These are phyloP conservation scores for Chrysanthemum lavandulifolium DNA, from an alignment of 129 eudicot genomes.

Conservation along the genomic window DNA sequence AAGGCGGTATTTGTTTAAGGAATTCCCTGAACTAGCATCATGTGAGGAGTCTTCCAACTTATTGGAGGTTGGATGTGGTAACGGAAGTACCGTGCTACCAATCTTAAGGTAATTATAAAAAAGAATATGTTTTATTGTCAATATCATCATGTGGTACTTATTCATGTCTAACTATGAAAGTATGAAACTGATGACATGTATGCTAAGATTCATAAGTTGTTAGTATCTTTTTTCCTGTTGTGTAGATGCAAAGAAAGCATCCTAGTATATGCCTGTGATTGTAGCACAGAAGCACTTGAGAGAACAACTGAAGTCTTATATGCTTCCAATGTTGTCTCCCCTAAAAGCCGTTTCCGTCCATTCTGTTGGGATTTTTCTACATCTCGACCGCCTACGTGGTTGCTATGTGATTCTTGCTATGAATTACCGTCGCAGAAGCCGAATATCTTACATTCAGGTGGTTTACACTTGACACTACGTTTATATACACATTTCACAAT, in stretches of 20 bases:
- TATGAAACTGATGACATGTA: neutral
- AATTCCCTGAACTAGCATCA: conserved; percentile 74
- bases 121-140: neutral
- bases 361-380: conserved; percentile 75
- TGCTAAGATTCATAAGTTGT: neutral
- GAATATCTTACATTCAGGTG: conserved; percentile 25
- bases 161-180: neutral
- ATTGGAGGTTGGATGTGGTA: conserved; percentile 96
- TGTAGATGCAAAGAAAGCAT: conserved; percentile 55
- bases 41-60: conserved; percentile 50
- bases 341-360: conserved; percentile 55
- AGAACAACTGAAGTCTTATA: conserved; percentile 56
- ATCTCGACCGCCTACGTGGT: conserved; percentile 63
- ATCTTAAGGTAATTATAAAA: conserved; percentile 57
- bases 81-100: conserved; percentile 85
- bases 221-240: conserved; percentile 6
- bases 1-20: conserved; percentile 89
- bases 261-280: conserved; percentile 77
- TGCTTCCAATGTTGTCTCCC: conserved; percentile 33
- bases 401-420: conserved; percentile 67
- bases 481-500: conserved; percentile 2
- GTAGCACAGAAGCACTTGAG: conserved; percentile 89
- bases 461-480: conserved; percentile 19
- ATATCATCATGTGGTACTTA: neutral
- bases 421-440: conserved; percentile 19